Percentiles rank a stretch among this genome's conserved stretches.
phyloP scores from a whole-genome alignment of 1,284 basidiomycete genomes.

The Chalciporus piperatoides region DNA sequence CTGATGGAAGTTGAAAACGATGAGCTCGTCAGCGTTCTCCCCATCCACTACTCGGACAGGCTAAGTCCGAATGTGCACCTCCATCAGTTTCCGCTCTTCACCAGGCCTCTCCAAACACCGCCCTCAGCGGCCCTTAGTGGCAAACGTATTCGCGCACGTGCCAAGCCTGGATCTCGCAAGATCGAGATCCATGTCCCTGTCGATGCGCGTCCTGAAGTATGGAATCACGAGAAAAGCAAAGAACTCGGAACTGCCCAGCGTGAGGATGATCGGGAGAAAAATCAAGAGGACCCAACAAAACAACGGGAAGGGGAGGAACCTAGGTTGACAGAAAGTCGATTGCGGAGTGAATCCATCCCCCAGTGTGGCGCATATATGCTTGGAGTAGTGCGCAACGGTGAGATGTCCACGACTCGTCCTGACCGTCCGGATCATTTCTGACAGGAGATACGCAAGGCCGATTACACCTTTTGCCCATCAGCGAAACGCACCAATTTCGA shows the following conservation, averaged over 20 bases:
- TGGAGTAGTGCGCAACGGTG: slow-evolving; percentile 69
- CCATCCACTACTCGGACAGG: slow-evolving; percentile 64
- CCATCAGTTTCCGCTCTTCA: slow-evolving; percentile 75
- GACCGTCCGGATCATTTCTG: slow-evolving; percentile 9
- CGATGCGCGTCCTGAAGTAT: slow-evolving; percentile 72
- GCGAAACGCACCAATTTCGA: slow-evolving; percentile 72
- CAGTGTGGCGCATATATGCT: slow-evolving; percentile 66
- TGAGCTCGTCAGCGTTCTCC: slow-evolving; percentile 60
- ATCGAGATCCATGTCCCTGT: slow-evolving; percentile 75
- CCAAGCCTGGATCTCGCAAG: slow-evolving; percentile 58
- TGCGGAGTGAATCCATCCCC: slow-evolving; percentile 67
- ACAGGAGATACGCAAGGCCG: slow-evolving; percentile 45
- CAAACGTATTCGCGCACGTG: slow-evolving; percentile 68
- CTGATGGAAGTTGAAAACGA: slow-evolving; percentile 37
- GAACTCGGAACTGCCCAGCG: slow-evolving; percentile 59
- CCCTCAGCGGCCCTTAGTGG: slow-evolving; percentile 68
- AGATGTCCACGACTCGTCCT: slow-evolving; percentile 14
- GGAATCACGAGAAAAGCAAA: slow-evolving; percentile 65
- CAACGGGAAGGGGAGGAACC: slow-evolving; percentile 52
- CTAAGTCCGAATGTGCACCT: slow-evolving; percentile 63
- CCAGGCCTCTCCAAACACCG: slow-evolving; percentile 66
- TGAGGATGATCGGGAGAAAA: slow-evolving; percentile 73
- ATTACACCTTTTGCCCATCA: slow-evolving; percentile 74
- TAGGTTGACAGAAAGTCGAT: slow-evolving; percentile 60
- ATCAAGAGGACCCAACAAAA: slow-evolving; percentile 53